Evolutionary conservation across 805 yeast genomes (phyloP).

Genomic region (Starmerella apicola): DNA sequence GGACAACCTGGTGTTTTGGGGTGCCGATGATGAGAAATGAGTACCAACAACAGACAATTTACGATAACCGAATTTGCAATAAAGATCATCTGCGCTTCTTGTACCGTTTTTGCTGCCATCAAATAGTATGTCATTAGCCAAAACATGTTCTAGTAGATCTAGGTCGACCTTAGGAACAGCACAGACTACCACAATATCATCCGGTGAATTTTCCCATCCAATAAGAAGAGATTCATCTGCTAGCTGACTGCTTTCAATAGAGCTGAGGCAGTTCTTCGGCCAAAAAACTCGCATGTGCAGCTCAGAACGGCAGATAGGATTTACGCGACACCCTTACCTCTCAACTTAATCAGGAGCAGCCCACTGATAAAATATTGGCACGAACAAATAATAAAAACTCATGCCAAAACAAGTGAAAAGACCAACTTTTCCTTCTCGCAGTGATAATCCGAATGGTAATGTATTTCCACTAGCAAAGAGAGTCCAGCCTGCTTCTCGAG

Average conservation of each 20-base stretch:
- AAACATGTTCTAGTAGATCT: slow-evolving; percentile 11
- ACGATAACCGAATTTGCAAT: slow-evolving; percentile 12
- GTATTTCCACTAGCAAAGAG: no score
- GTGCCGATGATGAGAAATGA: neutral
- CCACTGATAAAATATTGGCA: no score
- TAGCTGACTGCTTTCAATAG: neutral
- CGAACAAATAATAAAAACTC: no score
- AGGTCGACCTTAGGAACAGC: slow-evolving; percentile 15
- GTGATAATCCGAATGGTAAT: no score
- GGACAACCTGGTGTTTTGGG: no score
- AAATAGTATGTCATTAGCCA: slow-evolving; percentile 15
- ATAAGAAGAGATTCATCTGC: slow-evolving; percentile 8
- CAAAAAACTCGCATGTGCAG: slow-evolving; percentile 15
- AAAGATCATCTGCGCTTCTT: slow-evolving; percentile 14
- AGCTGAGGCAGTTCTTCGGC: slow-evolving; percentile 13
- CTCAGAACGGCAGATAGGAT: neutral
- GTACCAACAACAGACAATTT: slow-evolving; percentile 16
- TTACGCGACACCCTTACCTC: no score
- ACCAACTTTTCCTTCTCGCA: no score
- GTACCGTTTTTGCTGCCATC: slow-evolving; percentile 1
- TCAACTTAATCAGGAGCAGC: no score
- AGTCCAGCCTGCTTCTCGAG: no score
- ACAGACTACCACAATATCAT: slow-evolving; percentile 18
- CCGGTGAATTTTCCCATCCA: slow-evolving; percentile 18
- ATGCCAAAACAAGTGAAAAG: no score